Base-by-base conservation (phyloP, 2,329 filamentous ascomycete species). In the Phoma sp. region DNA sequence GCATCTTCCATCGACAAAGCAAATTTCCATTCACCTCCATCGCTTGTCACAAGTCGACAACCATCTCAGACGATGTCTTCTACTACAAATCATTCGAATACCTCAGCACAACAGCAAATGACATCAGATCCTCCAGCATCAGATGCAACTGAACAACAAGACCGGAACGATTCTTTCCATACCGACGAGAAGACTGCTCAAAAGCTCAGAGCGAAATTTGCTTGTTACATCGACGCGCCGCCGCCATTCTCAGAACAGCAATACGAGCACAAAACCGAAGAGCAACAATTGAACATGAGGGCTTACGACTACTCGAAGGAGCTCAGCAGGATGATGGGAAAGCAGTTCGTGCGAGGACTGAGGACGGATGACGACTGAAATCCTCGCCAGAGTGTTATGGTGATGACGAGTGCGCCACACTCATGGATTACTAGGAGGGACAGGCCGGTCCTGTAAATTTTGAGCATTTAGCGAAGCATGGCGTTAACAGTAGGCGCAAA, bases 221-320 rank as follows among this genome's bases (percentile, higher is more conserved):
- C 55, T 11, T 57, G 52, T 6, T 68, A 66, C 42, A 61, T 55
- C 1, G 56, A 67, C 41, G 65, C 64, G 10, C 61, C 63, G 22
- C 61, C 66, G 4, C 61, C 61, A 8, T 68, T 61, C 41, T 58
- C 59, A 13, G 60, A 65, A 14, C 49, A 61, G 35, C 55, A 64
- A 36, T 68, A 66, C 36, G 60, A 63, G 47, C 57, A 64, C 11
- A 68, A 66, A 59, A 63, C 54, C 13, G 61, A 61, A 24, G 61
- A 68, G n/a, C 57, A 67, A 38, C 52, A 55, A 37, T 45, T 54
- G 2, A 60, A 39, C 29, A 69, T 68, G 64, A 48, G 62, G 5
- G 63, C 60, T 50, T 49, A 46, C 11, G 66, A 69, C 29, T 70
- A 70, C 27, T 61, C 67, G 4, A 66, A 64, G 44, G 64, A 69